phyloP scores from a whole-genome alignment of 192 early-diverging fungal species.

The Ramicandelaber brevisporus region DNA sequence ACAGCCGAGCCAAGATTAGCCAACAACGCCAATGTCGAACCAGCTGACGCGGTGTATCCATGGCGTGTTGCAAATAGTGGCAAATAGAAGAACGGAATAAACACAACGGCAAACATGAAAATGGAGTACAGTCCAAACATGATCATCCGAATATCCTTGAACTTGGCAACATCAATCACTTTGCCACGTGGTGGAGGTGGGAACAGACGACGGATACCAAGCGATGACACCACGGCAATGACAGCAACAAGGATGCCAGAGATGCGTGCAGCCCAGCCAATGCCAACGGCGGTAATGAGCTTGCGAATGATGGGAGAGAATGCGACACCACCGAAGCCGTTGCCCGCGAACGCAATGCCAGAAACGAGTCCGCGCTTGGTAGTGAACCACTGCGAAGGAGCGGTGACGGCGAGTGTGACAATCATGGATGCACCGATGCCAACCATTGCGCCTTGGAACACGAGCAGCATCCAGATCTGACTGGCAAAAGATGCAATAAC shows the following conservation, averaged over 20 bases:
- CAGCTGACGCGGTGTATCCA: slow-evolving; percentile 12
- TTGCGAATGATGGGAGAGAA: slow-evolving; percentile 23
- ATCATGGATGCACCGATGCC: slow-evolving; percentile 25
- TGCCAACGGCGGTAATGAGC: slow-evolving; percentile 9
- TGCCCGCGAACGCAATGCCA: slow-evolving; percentile 34
- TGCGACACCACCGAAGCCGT: slow-evolving; percentile 31
- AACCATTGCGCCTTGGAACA: slow-evolving; percentile 34
- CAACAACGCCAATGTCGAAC: slow-evolving; percentile 23
- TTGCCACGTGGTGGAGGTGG: slow-evolving; percentile 6
- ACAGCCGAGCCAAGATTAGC: slow-evolving; percentile 15
- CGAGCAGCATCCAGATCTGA: slow-evolving; percentile 33
- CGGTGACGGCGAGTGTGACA: slow-evolving; percentile 25
- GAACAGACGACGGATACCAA: slow-evolving; percentile 9
- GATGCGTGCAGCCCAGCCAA: slow-evolving; percentile 20
- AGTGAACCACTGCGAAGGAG: slow-evolving; percentile 37
- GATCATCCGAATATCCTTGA: slow-evolving; percentile 8
- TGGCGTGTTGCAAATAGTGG: slow-evolving; percentile 11
- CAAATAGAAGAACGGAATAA: slow-evolving; percentile 27
- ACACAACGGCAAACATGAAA: slow-evolving; percentile 20
- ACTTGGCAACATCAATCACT: slow-evolving; percentile 10
- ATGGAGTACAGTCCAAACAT: slow-evolving; percentile 11
- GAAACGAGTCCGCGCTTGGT: slow-evolving; percentile 26
- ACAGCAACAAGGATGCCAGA: slow-evolving; percentile 20
- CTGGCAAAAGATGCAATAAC: slow-evolving; percentile 30
- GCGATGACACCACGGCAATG: slow-evolving; percentile 8